Conservation (phyloP, 345 rosid species). For the Gossypium raimondii region DNA sequence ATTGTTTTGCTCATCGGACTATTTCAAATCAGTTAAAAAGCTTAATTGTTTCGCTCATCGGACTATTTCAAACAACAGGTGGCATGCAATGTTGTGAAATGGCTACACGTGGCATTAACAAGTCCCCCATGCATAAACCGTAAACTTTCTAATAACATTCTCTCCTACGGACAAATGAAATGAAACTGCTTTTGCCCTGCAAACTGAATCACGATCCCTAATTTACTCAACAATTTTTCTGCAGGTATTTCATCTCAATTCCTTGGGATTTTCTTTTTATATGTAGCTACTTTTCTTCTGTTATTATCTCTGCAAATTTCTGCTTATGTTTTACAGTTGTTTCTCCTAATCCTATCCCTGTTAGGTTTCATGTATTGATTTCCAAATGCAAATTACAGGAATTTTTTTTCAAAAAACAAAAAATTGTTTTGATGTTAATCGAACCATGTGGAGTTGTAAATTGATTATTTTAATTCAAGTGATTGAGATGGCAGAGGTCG, state of each 20-base stretch:
- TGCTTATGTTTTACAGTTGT: not conserved
- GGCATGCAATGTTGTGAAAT: not conserved
- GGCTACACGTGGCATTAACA: not conserved
- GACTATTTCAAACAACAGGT: slow-evolving; percentile 10
- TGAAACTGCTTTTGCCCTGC: not conserved
- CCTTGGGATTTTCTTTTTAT: not conserved
- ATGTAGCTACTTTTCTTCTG: not conserved
- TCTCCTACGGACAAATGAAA: not conserved
- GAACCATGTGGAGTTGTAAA: not conserved
- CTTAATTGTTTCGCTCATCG: not conserved
- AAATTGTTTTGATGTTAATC: not conserved
- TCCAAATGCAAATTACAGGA: not conserved
- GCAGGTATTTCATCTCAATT: slow-evolving; percentile 9
- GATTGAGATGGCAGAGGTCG: not conserved
- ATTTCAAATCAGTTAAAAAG: too few relatives aligned
- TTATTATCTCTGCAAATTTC: not conserved
- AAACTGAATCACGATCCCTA: not conserved
- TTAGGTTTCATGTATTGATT: not conserved
- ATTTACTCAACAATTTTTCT: not conserved
- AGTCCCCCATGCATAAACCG: not conserved
- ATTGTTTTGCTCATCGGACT: too few relatives aligned
- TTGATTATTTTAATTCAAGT: not conserved
- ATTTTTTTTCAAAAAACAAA: not conserved
- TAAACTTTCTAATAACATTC: not conserved
- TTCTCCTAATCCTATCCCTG: not conserved